These are phyloP conservation scores for Silene noctiflora DNA, from an alignment of 179 eudicot species.

Conservation along the genomic window DNA sequence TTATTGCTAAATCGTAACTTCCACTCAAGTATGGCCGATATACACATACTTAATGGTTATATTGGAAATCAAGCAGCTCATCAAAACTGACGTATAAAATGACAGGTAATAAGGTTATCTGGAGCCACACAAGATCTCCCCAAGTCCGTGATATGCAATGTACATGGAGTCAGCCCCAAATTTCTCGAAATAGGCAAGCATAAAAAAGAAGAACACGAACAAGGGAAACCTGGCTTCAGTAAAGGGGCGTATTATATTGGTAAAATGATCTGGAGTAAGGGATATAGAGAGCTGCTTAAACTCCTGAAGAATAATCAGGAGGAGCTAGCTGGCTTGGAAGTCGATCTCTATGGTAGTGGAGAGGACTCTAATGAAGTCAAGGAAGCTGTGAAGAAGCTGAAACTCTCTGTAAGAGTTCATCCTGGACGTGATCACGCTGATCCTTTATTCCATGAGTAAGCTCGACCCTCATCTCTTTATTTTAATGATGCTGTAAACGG, in stretches of 20 bases:
- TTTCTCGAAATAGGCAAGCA: conserved; percentile 79
- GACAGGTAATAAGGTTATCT: conserved; percentile 92
- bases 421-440: conserved; percentile 97
- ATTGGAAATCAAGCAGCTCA: no score
- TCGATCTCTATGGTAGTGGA: conserved; percentile 82
- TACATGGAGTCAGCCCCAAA: conserved; percentile 96
- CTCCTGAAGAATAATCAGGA: conserved; percentile 71
- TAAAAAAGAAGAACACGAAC: conserved; percentile 54
- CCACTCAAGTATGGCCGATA: no score
- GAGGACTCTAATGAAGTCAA: conserved; percentile 78
- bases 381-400: conserved; percentile 61
- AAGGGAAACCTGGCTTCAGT: conserved; percentile 47
- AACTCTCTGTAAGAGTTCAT: conserved; percentile 59
- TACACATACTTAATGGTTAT: no score
- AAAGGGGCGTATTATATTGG: conserved; percentile 94
- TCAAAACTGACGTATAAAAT: conserved; percentile 18
- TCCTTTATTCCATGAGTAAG: conserved; percentile 90
- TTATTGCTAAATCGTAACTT: no score
- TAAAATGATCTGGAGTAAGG: conserved; percentile 95
- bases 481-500: no score
- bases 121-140: conserved; percentile 97
- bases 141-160: conserved; percentile 85
- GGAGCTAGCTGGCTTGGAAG: conserved; percentile 62
- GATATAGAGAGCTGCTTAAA: conserved; percentile 78
- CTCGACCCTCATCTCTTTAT: conserved; percentile 5